A percentile compares a stretch with the other conserved stretches of the same genome.
Evolutionary conservation across 257 asterid genomes (phyloP).

Genomic region (Schizonepeta tenuifolia): DNA sequence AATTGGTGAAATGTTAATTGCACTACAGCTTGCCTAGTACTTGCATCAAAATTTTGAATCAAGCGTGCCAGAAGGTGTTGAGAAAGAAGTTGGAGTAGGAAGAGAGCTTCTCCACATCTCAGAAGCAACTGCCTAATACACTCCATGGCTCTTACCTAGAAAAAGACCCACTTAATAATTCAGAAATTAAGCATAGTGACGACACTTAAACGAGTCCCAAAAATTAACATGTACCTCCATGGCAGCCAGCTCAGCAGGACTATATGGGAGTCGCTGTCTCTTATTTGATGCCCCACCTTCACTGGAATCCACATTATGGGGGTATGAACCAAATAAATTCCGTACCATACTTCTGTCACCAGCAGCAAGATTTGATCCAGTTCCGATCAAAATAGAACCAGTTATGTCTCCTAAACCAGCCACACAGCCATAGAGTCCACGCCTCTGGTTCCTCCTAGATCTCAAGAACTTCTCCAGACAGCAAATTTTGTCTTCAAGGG

Average conservation of each 20-base stretch:
- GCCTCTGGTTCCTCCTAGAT: constrained; percentile 85
- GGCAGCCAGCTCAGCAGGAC: constrained; percentile 92
- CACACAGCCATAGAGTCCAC: constrained; percentile 93
- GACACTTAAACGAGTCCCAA: constrained; percentile 30
- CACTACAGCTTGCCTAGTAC: constrained; percentile 61
- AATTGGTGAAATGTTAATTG: constrained; percentile 90
- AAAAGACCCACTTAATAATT: constrained; percentile 31
- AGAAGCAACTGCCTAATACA: constrained; percentile 44
- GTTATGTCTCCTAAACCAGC: constrained; percentile 92
- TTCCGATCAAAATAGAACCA: constrained; percentile 85
- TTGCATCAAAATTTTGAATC: constrained; percentile 73
- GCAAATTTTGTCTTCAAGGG: constrained; percentile 91
- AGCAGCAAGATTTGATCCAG: constrained; percentile 74
- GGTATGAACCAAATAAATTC: constrained; percentile 78
- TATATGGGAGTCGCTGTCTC: constrained; percentile 88
- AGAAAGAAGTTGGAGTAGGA: constrained; percentile 83
- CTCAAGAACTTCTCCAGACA: constrained; percentile 84
- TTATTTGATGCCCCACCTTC: constrained; percentile 68
- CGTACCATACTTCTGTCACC: constrained; percentile 83
- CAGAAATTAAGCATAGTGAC: constrained; percentile 29
- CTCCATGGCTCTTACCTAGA: constrained; percentile 96
- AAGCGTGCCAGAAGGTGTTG: constrained; percentile 80
- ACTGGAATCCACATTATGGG: constrained; percentile 60
- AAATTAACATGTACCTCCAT: constrained; percentile 72
- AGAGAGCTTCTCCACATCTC: constrained; percentile 89